phyloP scores from a whole-genome alignment of 2,329 filamentous ascomycete genomes.

The Hymenoscyphus fraxineus region DNA sequence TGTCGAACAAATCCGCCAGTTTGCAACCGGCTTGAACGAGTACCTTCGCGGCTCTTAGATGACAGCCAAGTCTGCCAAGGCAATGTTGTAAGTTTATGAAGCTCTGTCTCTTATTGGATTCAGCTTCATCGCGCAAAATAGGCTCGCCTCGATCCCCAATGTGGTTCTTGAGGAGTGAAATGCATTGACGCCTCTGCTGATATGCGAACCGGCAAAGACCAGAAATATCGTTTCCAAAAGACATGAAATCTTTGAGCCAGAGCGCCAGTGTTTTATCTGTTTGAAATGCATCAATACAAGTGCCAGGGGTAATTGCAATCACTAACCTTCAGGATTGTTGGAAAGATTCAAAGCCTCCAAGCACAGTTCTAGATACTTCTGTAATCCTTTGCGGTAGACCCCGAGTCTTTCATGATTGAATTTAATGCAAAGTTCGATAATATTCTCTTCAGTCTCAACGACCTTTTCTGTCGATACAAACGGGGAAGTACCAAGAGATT shows the following conservation, averaged over 20 bases:
- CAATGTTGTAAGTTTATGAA: not conserved
- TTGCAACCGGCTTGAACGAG: not conserved
- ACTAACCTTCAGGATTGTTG: not conserved
- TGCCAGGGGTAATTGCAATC: not conserved
- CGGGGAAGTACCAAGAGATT: not conserved
- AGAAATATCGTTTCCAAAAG: not conserved
- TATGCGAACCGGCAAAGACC: not conserved
- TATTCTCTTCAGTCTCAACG: not conserved
- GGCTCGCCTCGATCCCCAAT: not conserved
- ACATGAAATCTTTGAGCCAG: not conserved
- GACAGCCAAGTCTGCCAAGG: not conserved
- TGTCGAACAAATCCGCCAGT: not conserved
- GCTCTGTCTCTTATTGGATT: not conserved
- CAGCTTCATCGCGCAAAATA: not conserved
- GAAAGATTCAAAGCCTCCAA: not conserved
- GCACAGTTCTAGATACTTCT: not conserved
- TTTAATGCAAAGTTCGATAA: not conserved
- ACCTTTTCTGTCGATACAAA: not conserved
- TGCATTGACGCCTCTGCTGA: not conserved
- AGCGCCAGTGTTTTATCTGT: not conserved
- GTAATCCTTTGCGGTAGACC: not conserved
- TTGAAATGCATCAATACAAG: not conserved
- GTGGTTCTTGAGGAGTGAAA: not conserved
- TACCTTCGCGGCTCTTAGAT: not conserved
- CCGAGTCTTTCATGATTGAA: not conserved